Evolutionary conservation across 2,329 filamentous ascomycete species (phyloP), one percentile per base, ranked within the genome.

Genomic region (Sporothrix protearum): DNA sequence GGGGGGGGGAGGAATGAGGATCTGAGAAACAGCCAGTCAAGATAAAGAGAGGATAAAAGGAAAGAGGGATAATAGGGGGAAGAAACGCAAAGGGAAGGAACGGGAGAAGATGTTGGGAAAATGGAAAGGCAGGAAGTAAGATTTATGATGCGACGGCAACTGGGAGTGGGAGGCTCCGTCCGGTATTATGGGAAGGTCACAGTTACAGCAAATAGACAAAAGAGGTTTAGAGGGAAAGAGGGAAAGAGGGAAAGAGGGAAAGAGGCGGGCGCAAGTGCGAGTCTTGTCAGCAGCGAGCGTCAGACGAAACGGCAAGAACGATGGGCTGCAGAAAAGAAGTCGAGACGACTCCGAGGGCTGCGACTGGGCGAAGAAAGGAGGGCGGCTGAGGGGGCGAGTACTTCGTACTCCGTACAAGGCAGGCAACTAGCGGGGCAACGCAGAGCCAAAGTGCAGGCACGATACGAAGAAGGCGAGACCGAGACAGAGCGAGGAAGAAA

Each of bases 341-440:
- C 19, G 22, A 51, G n/a, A n/a, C n/a, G n/a, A n/a, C n/a, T n/a
- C 8, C 33, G 49, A 53, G 22, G 36, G 6, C 22, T 28, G n/a
- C 30, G 16, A n/a, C 55, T 22, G 30, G 49, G 28, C 14, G 55
- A 5, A 28, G 59, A 22, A 39, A 64, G 59, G 59, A 45, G 39
- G 59, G 59, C 59, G 59, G 36, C 36, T 64, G 59, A 64, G 33
- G n/a, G 45, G 14, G 42, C 42, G 19, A 42, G 39, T 12, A 42
- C n/a, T n/a, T n/a, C 33, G 33, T 36, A 36, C 4, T 3, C 33
- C 3, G 8, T 5, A 10, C 63, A 67, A 51, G 45, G 63, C 45
- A 51, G 63, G 39, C 63, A 66, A 49, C 63, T 63, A 64, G 59
- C 36, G 22, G 57, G 63, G 63, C 63, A 33, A 66, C 39, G 47